Evolutionary conservation across 1,284 basidiomycete species (phyloP).

Genomic region (Tranzscheliella williamsii): DNA sequence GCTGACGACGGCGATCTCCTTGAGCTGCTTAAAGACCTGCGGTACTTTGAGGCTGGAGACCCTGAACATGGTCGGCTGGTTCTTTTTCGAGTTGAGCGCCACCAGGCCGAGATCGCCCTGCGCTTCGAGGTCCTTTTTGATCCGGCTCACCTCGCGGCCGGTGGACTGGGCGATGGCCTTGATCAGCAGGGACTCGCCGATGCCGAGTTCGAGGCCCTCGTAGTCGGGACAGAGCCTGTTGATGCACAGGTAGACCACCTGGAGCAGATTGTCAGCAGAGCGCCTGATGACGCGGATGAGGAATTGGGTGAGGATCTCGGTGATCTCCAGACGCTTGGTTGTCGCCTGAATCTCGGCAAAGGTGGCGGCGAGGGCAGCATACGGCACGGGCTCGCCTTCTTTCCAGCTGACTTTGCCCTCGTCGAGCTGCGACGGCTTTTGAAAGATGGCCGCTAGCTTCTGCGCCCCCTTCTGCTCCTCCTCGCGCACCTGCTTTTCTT

Average conservation of each 20-base stretch:
- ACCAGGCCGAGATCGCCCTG: conserved; percentile 95
- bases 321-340: conserved; percentile 93
- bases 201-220: conserved; percentile 90
- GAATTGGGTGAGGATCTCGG: conserved; percentile 82
- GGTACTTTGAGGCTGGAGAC: conserved; percentile 86
- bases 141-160: conserved; percentile 76
- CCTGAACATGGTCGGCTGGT: conserved; percentile 92
- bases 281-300: conserved; percentile 85
- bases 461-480: conserved; percentile 41
- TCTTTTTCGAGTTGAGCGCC: conserved; percentile 89
- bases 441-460: conserved; percentile 45
- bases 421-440: conserved; percentile 68
- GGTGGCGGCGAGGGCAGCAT: conserved; percentile 83
- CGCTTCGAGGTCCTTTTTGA: conserved; percentile 90
- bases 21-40: conserved; percentile 66
- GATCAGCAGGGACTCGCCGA: conserved; percentile 90
- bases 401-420: conserved; percentile 72
- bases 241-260: conserved; percentile 93
- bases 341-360: conserved; percentile 92
- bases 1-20: conserved; percentile 70
- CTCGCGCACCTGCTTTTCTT: conserved; percentile 30
- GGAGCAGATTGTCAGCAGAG: conserved; percentile 75
- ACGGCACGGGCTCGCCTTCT: conserved; percentile 82
- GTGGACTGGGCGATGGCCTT: conserved; percentile 96
- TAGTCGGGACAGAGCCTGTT: conserved; percentile 97